phyloP scores from a whole-genome alignment of 768 basidiomycete species.

The Boletus rubescentipes region DNA sequence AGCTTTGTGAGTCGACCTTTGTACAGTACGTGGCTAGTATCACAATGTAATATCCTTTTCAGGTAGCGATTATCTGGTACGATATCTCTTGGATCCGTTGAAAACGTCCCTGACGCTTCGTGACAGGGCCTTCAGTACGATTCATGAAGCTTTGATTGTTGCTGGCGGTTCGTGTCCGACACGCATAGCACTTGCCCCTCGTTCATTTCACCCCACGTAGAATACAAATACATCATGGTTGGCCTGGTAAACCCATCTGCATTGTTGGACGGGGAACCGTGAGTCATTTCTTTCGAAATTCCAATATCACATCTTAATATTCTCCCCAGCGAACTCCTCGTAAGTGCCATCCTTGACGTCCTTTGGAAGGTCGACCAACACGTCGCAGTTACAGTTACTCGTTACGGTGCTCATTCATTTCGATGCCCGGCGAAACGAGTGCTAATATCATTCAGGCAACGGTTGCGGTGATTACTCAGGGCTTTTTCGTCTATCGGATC shows the following conservation, averaged over 20 bases:
- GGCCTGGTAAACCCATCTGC: background rate
- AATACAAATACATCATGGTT: slow-evolving; percentile 2
- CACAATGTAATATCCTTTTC: background rate
- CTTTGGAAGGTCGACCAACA: background rate
- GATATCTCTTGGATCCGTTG: background rate
- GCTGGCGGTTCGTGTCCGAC: slow-evolving; percentile 4
- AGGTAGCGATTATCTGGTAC: background rate
- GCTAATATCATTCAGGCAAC: slow-evolving; percentile 3
- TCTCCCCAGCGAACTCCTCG: slow-evolving; percentile 1
- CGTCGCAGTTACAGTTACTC: background rate
- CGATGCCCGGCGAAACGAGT: background rate
- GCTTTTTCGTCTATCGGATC: slow-evolving; percentile 14
- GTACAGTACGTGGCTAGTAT: background rate
- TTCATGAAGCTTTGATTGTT: slow-evolving; percentile 10
- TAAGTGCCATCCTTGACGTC: background rate
- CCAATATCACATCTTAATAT: no score
- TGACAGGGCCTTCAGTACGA: background rate
- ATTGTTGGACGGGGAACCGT: background rate
- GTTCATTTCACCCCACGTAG: background rate
- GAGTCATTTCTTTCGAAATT: background rate
- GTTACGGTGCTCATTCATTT: background rate
- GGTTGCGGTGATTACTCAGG: slow-evolving; percentile 4
- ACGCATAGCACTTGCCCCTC: no score
- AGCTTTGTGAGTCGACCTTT: background rate
- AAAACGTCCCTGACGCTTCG: background rate